A percentile compares a stretch with the other conserved stretches of the same genome.
phyloP scores from a whole-genome alignment of 106 monocot genomes.

The Ottelia alismoides region DNA sequence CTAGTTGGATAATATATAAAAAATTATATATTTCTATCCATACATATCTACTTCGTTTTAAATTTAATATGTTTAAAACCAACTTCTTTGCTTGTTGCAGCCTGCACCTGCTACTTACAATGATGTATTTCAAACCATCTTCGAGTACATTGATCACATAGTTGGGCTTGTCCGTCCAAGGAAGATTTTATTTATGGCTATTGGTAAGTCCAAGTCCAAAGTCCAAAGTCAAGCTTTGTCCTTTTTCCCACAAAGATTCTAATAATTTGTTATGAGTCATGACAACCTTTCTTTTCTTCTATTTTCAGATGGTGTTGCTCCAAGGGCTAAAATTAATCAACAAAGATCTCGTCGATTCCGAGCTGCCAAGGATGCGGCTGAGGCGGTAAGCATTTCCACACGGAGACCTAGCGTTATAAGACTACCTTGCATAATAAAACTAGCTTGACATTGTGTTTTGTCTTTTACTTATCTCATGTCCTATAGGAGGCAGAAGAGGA shows the following conservation, averaged over 20 bases:
- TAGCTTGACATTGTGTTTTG: too few relatives aligned
- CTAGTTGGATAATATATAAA: too few relatives aligned
- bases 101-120: slow-evolving; percentile 72
- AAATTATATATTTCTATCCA: too few relatives aligned
- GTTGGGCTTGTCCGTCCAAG: slow-evolving; percentile 78
- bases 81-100: slow-evolving; percentile 18
- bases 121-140: slow-evolving; percentile 90
- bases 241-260: too few relatives aligned
- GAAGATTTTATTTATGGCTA: slow-evolving; percentile 82
- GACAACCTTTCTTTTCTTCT: too few relatives aligned
- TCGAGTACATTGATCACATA: slow-evolving; percentile 85
- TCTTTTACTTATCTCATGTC: too few relatives aligned
- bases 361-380: slow-evolving; percentile 96
- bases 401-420: too few relatives aligned
- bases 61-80: too few relatives aligned
- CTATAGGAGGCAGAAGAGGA: slow-evolving; percentile 85
- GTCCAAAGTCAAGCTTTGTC: too few relatives aligned
- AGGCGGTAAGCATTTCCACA: slow-evolving; percentile 46
- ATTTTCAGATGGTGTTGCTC: slow-evolving; percentile 89
- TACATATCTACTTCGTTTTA: too few relatives aligned
- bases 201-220: slow-evolving; percentile 38
- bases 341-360: slow-evolving; percentile 92
- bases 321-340: slow-evolving; percentile 98
- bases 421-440: too few relatives aligned
- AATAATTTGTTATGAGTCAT: too few relatives aligned